Base-by-base conservation (phyloP, 2,329 filamentous ascomycete species). In the Furcasterigmium sp. region DNA sequence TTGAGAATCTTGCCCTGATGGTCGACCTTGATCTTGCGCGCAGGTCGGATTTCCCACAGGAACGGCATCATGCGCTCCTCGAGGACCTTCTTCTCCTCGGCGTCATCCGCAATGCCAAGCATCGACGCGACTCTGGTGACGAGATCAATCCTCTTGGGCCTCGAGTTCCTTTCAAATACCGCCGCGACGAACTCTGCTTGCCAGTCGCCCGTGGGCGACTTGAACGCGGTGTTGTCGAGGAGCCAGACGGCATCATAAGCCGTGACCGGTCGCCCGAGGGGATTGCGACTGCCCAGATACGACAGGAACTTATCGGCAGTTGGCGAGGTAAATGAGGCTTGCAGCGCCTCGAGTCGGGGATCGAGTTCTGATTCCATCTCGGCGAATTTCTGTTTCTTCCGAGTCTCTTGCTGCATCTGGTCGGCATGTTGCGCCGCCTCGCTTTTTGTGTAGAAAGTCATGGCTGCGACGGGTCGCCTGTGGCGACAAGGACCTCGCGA, bases 191-290 rank as follows among this genome's bases (percentile, higher is more conserved):
- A 90, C 58, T 96, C 88, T 20, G 85, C 85, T 56, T 87, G 75
- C 89, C 90, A 96, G 41, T 58, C 61, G 42, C 65, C 67, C 45
- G 61, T 55, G 15, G 65, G 56, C 37, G 69, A 64, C 47, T 80
- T 78, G 60, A 85, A 91, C 5, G 90, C 91, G 3, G 87, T 91
- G 56, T 93, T 95, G 68, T 97, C 90, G 38, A 96, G 72, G 8
- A 96, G 70, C 91, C 91, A 96, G 32, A 96, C 82, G 13, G 78
- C 80, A 60, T 95, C 85, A 30, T 78, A 66, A 14, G 73, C 70
- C 43, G 80, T 75, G 37, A 88, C 76, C 26, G 72, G 67, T 37
- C 75, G 75, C 1, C 76, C 72, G 11, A 83, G 66, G 1, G 84
- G 82, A 55, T 82, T 84, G 44, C 59, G 59, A 39, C 62, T 59